Percentiles rank a stretch among this genome's conserved stretches.
These are phyloP conservation scores for Phytophthora constricta DNA, from an alignment of 352 stramenopile species.

Conservation along the genomic window DNA sequence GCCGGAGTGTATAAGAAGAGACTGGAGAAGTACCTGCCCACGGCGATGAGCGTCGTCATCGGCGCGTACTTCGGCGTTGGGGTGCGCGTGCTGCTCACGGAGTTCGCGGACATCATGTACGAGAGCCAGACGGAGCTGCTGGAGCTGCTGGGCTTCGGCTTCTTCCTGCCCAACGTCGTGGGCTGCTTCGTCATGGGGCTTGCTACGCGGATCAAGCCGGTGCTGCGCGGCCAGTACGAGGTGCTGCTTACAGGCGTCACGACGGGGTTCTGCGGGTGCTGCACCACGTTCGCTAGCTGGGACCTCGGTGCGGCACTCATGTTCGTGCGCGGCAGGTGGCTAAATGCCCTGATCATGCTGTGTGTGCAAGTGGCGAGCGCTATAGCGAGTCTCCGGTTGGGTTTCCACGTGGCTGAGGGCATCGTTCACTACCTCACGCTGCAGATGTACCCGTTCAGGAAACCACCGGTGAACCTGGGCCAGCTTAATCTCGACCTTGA, in stretches of 20 bases:
- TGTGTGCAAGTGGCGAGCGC: slow-evolving; percentile 54
- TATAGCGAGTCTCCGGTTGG: slow-evolving; percentile 49
- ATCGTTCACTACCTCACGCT: slow-evolving; percentile 49
- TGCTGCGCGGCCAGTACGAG: slow-evolving; percentile 53
- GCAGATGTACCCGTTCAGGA: slow-evolving; percentile 54
- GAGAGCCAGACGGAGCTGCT: slow-evolving; percentile 50
- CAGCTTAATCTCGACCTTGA: slow-evolving; percentile 65
- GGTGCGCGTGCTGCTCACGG: slow-evolving; percentile 53
- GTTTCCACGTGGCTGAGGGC: slow-evolving; percentile 53
- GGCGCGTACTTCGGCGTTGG: slow-evolving; percentile 61
- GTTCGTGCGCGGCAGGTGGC: slow-evolving; percentile 58
- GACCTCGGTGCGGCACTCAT: slow-evolving; percentile 52
- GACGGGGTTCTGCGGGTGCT: slow-evolving; percentile 75
- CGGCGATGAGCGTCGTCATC: slow-evolving; percentile 46
- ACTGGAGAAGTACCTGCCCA: slow-evolving; percentile 42
- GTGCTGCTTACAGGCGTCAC: slow-evolving; percentile 60
- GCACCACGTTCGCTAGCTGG: slow-evolving; percentile 74
- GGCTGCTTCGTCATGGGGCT: slow-evolving; percentile 76
- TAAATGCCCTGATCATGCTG: slow-evolving; percentile 57
- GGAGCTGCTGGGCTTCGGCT: slow-evolving; percentile 58
- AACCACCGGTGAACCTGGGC: slow-evolving; percentile 49
- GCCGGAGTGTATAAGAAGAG: slow-evolving; percentile 9
- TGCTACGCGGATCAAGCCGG: slow-evolving; percentile 46
- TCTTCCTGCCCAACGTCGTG: slow-evolving; percentile 62
- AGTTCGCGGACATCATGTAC: slow-evolving; percentile 48